These are phyloP conservation scores for Moniliophthora roreri DNA, from an alignment of 1,284 basidiomycete genomes.

Conservation along the genomic window DNA sequence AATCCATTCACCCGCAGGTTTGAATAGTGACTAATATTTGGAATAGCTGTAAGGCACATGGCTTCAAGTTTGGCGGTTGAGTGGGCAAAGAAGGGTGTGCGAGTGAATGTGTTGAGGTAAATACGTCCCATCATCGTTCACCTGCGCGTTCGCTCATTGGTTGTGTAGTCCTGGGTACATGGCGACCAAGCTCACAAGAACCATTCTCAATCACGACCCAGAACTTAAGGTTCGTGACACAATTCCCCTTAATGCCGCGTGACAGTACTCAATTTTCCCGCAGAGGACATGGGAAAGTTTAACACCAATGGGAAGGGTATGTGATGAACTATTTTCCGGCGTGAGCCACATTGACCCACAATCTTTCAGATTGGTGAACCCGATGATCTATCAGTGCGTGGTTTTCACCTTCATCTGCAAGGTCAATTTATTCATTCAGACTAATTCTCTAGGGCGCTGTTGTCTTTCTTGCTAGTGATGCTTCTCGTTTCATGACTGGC, in stretches of 20 bases:
- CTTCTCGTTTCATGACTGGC: slow-evolving; percentile 85
- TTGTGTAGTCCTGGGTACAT: slow-evolving; percentile 82
- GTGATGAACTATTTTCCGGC: slow-evolving; percentile 22
- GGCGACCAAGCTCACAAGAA: slow-evolving; percentile 84
- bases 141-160: slow-evolving; percentile 8
- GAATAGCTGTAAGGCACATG: slow-evolving; percentile 82
- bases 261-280: slow-evolving; percentile 4
- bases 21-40: neutral
- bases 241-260: neutral
- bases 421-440: neutral
- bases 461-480: slow-evolving; percentile 84
- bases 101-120: slow-evolving; percentile 79
- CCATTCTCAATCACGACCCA: slow-evolving; percentile 70
- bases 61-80: slow-evolving; percentile 85
- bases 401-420: neutral
- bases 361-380: slow-evolving; percentile 70
- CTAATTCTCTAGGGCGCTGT: slow-evolving; percentile 70
- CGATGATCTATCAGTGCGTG: slow-evolving; percentile 67
- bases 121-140: slow-evolving; percentile 10
- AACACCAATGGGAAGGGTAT: slow-evolving; percentile 86
- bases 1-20: neutral
- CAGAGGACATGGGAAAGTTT: slow-evolving; percentile 88
- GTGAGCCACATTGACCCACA: slow-evolving; percentile 10
- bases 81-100: slow-evolving; percentile 84
- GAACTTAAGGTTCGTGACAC: slow-evolving; percentile 65